Evolutionary conservation across 345 rosid genomes (phyloP), one percentile per base, ranked within the genome.

Genomic region (Aethionema arabicum): DNA sequence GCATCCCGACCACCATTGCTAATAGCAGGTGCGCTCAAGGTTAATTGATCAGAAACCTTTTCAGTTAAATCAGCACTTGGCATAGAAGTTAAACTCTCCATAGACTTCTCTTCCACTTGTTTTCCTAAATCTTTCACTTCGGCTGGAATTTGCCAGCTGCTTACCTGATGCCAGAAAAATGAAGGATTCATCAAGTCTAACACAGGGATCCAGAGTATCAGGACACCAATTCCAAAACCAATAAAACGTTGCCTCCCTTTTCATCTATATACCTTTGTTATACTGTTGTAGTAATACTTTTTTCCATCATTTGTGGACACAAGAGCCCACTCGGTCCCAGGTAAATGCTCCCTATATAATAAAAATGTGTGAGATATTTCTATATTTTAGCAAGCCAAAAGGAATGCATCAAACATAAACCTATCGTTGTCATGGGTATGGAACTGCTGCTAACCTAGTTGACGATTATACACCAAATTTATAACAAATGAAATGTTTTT

Each of bases 81-180:
- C 53, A 68, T 67, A 53, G 83, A 35, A 51, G 71, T 42, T 39
- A 70, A 47, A 63, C 72, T 60, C 69, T 89, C 96, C 49, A 70
- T 74, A n/a, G 71, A 56, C 53, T 67, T 39, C 52, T 77, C 83
- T 61, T 85, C 96, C 56, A 64, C 82, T 72, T 83, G 84, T 72
- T 83, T 85, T 68, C 68, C 83, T 72, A 80, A 59, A 69, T 90
- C 95, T 59, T 80, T 66, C 74, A 93, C 91, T 68, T 93, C 99
- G 32, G 56, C 59, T 0, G 99, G 99, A 42, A 90, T 73, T 78
- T 90, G 97, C 99, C 99, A 93, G 79, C 99, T 90, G 77, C 90
- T 93, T 60, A 85, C 61, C 98, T 91, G 85, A 63, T 68, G 8
- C 38, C 37, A 66, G 14, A 31, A 60, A 29, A 60, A 10, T 43